These are phyloP conservation scores for Sporothrix variecibatus DNA, from an alignment of 2,329 filamentous ascomycete genomes.

Conservation along the genomic window DNA sequence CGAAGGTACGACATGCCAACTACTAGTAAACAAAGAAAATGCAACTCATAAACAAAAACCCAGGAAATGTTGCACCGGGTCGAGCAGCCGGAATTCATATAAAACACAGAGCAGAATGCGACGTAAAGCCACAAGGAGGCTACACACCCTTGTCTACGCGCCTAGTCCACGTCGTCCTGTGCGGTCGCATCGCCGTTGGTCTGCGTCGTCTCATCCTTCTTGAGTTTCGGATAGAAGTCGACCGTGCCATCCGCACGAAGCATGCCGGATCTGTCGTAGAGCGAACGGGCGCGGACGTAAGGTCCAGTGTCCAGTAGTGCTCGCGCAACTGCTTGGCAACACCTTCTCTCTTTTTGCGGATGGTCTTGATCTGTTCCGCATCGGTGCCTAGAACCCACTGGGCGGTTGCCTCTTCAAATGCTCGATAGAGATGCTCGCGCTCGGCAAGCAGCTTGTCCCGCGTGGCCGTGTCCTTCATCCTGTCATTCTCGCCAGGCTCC, in stretches of 20 bases:
- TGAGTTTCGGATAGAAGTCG: constrained; percentile 62
- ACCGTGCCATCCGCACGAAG: constrained; percentile 67
- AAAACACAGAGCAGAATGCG: neutral
- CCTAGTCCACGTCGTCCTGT: constrained; percentile 47
- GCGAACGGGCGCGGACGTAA: constrained; percentile 76
- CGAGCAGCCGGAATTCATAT: neutral
- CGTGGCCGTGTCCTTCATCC: constrained; percentile 66
- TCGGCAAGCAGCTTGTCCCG: constrained; percentile 64
- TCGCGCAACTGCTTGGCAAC: constrained; percentile 65
- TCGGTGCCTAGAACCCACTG: constrained; percentile 67
- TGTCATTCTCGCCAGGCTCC: constrained; percentile 70
- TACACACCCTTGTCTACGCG: neutral
- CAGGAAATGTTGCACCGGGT: neutral
- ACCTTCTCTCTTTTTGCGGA: constrained; percentile 59
- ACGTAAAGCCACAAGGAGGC: neutral
- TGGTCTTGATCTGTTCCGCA: constrained; percentile 48
- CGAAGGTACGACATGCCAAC: neutral
- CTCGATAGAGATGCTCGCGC: constrained; percentile 65
- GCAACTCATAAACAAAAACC: neutral
- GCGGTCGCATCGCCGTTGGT: constrained; percentile 34
- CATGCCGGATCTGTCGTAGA: constrained; percentile 81
- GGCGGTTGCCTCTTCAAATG: constrained; percentile 73
- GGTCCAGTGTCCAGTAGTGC: constrained; percentile 89
- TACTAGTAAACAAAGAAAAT: neutral
- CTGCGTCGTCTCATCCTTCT: constrained; percentile 29